phyloP scores from a whole-genome alignment of 169 alveolate species.

The Plasmodium yoelii region DNA sequence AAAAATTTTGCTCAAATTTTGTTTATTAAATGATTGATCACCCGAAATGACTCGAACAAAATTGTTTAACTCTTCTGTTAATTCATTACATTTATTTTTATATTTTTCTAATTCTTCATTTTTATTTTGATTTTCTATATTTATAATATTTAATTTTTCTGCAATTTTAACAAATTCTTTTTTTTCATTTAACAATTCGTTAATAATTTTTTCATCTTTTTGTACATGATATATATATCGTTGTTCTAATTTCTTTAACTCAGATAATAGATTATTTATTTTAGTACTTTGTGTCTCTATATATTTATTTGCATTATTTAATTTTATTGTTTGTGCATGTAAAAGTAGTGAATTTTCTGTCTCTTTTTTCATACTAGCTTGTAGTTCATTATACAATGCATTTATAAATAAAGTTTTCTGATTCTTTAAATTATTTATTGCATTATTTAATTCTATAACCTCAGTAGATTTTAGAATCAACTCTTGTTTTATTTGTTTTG shows the following conservation, averaged over 20 bases:
- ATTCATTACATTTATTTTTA: slow-evolving; percentile 19
- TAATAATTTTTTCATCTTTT: slow-evolving; percentile 11
- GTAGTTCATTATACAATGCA: slow-evolving; percentile 20
- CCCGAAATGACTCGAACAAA: slow-evolving; percentile 8
- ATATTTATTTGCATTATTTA: slow-evolving; percentile 19
- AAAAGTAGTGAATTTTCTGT: slow-evolving; percentile 22
- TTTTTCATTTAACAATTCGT: slow-evolving; percentile 31
- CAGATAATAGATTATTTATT: neutral
- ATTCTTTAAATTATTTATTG: slow-evolving; percentile 21
- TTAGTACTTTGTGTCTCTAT: slow-evolving; percentile 14
- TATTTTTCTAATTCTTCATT: slow-evolving; percentile 43
- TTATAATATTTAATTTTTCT: slow-evolving; percentile 22
- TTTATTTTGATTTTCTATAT: slow-evolving; percentile 33
- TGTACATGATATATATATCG: slow-evolving; percentile 2
- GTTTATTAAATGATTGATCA: neutral
- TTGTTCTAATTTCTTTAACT: slow-evolving; percentile 19
- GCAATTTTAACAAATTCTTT: slow-evolving; percentile 20
- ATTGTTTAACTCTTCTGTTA: slow-evolving; percentile 40
- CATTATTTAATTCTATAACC: slow-evolving; percentile 27
- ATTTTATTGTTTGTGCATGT: slow-evolving; percentile 36
- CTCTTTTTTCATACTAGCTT: slow-evolving; percentile 33
- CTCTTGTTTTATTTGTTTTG: slow-evolving; percentile 35
- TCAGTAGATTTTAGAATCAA: slow-evolving; percentile 21
- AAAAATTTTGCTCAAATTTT: too few relatives aligned
- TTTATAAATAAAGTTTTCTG: slow-evolving; percentile 21